Conservation (phyloP, 345 rosid species). For the Citrus sinensis region DNA sequence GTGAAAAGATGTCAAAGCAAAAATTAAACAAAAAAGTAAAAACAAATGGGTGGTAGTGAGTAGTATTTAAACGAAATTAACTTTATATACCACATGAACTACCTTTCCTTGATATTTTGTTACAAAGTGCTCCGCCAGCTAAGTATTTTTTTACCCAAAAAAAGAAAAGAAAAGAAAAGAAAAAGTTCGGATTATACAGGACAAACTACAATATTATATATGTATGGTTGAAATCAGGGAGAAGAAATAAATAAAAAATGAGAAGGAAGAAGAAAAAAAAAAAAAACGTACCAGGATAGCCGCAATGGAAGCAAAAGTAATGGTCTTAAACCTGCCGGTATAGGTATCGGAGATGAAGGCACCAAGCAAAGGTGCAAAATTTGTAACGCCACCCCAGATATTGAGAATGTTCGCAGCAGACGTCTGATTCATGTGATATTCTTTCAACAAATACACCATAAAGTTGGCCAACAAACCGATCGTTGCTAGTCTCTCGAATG, state of each 20-base stretch:
- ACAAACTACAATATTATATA: no score
- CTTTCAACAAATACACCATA: slow-evolving; percentile 54
- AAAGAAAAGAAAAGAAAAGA: no score
- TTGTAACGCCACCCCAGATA: slow-evolving; percentile 62
- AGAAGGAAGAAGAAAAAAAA: background rate
- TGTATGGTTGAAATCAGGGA: background rate
- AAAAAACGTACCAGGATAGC: slow-evolving; percentile 47
- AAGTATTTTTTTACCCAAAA: no score
- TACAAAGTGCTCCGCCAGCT: no score
- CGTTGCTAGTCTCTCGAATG: slow-evolving; percentile 74
- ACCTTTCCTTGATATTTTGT: no score
- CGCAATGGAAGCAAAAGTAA: slow-evolving; percentile 46
- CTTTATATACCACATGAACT: no score
- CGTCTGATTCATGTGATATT: slow-evolving; percentile 61
- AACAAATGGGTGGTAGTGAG: background rate
- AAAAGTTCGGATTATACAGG: no score
- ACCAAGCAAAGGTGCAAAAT: slow-evolving; percentile 61
- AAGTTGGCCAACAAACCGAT: slow-evolving; percentile 54
- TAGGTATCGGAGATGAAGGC: slow-evolving; percentile 61
- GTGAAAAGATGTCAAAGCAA: background rate
- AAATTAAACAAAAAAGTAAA: no score
- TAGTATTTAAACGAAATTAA: no score
- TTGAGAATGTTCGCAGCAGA: slow-evolving; percentile 49
- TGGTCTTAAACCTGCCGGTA: slow-evolving; percentile 46
- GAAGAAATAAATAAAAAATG: background rate